phyloP scores from a whole-genome alignment of 768 basidiomycete genomes.

The Fistulinella prunicolor region DNA sequence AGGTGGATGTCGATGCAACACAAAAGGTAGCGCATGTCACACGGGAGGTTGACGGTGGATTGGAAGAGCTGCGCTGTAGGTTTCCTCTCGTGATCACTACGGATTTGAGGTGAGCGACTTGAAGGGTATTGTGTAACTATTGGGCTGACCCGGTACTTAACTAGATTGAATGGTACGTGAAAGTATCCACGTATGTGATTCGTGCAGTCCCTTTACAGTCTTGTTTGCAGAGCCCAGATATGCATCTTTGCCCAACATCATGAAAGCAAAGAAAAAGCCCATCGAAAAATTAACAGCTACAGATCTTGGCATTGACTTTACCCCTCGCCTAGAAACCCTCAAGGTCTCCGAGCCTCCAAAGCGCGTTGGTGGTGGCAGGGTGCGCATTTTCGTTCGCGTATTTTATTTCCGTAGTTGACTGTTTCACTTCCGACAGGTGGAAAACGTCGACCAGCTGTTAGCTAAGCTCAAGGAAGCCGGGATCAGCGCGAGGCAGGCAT shows the following conservation, averaged over 20 bases:
- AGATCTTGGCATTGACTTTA: constrained; percentile 82
- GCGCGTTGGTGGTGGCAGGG: constrained; percentile 91
- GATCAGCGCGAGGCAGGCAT: constrained; percentile 32
- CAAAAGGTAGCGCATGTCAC: constrained; percentile 68
- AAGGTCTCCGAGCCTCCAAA: constrained; percentile 88
- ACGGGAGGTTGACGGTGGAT: constrained; percentile 93
- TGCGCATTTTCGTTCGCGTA: constrained; percentile 20
- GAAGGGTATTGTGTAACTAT: background rate
- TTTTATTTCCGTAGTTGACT: background rate
- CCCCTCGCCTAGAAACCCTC: constrained; percentile 79
- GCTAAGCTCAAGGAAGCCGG: constrained; percentile 89
- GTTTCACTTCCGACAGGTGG: constrained; percentile 45
- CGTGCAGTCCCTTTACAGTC: background rate
- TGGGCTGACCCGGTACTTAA: background rate
- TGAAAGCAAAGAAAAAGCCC: constrained; percentile 99
- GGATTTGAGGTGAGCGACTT: constrained; percentile 71
- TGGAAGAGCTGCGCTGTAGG: constrained; percentile 74
- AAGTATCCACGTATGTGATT: background rate
- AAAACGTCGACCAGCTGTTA: constrained; percentile 84
- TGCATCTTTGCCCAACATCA: constrained; percentile 94
- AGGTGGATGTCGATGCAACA: constrained; percentile 65
- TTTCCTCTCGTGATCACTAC: constrained; percentile 90
- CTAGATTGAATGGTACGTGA: constrained; percentile 67
- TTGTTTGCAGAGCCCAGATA: constrained; percentile 79
- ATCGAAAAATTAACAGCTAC: constrained; percentile 76